Evolutionary conservation across 495 filamentous ascomycete species (phyloP).

Genomic region (Podospora pseudocomata): DNA sequence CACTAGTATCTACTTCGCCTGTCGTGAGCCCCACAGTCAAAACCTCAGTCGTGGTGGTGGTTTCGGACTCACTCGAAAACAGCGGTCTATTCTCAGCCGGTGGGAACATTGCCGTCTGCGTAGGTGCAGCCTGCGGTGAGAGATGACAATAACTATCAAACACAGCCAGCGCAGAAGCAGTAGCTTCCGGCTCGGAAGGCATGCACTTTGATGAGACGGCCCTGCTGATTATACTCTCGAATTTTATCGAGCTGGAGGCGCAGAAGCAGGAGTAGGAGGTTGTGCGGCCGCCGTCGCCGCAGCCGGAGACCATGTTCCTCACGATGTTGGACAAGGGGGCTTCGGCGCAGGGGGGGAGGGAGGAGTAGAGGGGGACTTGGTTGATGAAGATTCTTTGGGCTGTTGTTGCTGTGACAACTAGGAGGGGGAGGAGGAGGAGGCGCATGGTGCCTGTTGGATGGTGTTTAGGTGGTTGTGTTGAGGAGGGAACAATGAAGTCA

Average conservation of each 20-base stretch:
- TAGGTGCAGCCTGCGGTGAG: no score
- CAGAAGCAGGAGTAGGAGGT: conserved; percentile 31
- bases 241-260: conserved; percentile 28
- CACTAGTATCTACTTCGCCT: neutral
- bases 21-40: neutral
- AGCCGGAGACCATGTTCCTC: conserved; percentile 23
- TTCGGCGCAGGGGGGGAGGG: conserved; percentile 22
- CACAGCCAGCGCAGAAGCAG: neutral
- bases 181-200: neutral
- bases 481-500: neutral
- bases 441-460: neutral
- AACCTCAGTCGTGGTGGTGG: no score
- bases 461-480: neutral
- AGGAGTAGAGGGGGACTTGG: conserved; percentile 18
- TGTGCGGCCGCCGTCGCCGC: conserved; percentile 20
- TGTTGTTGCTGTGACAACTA: neutral
- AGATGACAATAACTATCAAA: conserved; percentile 14
- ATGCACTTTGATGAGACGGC: conserved; percentile 1
- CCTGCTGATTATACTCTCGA: conserved; percentile 15
- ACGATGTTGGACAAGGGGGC: conserved; percentile 23
- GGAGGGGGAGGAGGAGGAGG: neutral
- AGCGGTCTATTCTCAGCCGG: no score
- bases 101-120: no score
- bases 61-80: no score
- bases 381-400: conserved; percentile 25